phyloP scores from a whole-genome alignment of 108 stramenopile species.

The Pseudonitzschia pungens region DNA sequence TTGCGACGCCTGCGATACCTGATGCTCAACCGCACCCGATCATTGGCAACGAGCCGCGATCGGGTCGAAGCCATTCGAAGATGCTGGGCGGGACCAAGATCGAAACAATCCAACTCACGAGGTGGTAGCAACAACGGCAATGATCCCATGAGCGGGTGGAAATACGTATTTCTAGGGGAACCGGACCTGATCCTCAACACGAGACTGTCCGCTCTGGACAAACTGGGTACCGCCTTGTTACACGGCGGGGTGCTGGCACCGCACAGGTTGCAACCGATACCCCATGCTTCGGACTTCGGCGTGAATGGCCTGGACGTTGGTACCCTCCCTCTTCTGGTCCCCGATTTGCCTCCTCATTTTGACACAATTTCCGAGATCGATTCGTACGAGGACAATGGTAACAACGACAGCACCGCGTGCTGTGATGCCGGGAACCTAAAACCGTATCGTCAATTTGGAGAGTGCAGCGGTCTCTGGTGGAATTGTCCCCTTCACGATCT shows the following conservation, averaged over 20 bases:
- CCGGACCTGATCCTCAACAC: conserved; percentile 2
- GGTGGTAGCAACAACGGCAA: not conserved
- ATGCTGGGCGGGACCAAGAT: not conserved
- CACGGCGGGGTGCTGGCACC: not conserved
- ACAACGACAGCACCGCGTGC: not conserved
- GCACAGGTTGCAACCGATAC: conserved; percentile 20
- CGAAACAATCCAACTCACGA: no score
- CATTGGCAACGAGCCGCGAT: no score
- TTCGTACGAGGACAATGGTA: no score
- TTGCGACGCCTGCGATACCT: not conserved
- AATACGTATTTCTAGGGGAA: conserved; percentile 3
- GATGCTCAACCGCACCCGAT: not conserved
- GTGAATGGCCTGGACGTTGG: not conserved
- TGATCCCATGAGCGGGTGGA: not conserved
- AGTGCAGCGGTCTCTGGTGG: not conserved
- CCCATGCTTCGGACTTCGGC: conserved; percentile 7
- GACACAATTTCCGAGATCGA: not conserved
- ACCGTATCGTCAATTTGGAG: not conserved
- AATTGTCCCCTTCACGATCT: not conserved
- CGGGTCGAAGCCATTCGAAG: not conserved
- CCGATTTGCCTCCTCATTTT: not conserved
- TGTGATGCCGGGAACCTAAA: not conserved
- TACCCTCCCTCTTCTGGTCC: not conserved
- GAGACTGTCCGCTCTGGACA: not conserved
- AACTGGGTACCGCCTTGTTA: not conserved